Conservation (phyloP, 352 stramenopile genomes). For the Phytophthora citricola region DNA sequence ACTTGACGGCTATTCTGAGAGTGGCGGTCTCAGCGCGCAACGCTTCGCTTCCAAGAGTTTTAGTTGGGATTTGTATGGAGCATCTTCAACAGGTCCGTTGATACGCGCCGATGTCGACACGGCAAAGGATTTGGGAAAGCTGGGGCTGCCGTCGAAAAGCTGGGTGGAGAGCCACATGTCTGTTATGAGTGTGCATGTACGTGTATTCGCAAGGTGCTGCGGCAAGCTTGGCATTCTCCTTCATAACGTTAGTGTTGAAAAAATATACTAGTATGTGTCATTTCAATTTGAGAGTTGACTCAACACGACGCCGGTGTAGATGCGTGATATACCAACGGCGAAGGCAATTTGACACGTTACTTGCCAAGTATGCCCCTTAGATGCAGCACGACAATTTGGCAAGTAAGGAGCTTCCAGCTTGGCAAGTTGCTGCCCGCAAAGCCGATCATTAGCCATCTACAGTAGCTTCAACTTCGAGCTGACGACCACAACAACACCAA, state of each 20-base stretch:
- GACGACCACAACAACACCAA: slow-evolving; percentile 3
- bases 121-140: slow-evolving; percentile 18
- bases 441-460: slow-evolving; percentile 12
- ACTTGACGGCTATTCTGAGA: slow-evolving; percentile 18
- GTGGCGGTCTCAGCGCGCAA: slow-evolving; percentile 14
- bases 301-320: neutral
- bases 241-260: no score
- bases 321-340: no score
- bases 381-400: no score
- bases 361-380: no score
- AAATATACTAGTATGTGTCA: no score
- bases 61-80: slow-evolving; percentile 8
- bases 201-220: neutral
- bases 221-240: no score
- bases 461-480: slow-evolving; percentile 15
- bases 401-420: neutral
- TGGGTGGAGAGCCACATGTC: neutral
- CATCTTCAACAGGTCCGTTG: slow-evolving; percentile 25
- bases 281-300: neutral
- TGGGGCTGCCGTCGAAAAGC: slow-evolving; percentile 5
- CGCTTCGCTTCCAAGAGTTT: slow-evolving; percentile 4
- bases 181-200: neutral
- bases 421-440: neutral
- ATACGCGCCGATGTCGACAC: slow-evolving; percentile 14
- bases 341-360: no score